These are phyloP conservation scores for Piper longum DNA, from an alignment of 164 flowering plant species.

Conservation along the genomic window DNA sequence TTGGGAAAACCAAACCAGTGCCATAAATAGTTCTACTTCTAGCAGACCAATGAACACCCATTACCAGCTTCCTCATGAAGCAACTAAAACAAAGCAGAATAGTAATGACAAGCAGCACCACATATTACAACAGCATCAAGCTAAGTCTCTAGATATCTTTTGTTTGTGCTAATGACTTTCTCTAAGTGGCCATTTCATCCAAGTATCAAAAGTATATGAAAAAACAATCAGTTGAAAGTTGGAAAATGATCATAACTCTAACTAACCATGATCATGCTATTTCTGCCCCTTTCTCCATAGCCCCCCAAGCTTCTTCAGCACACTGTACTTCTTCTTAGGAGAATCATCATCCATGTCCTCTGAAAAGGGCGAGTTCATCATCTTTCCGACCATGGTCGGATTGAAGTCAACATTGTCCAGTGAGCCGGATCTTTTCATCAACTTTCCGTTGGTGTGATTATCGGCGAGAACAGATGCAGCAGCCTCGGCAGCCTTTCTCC, in stretches of 20 bases:
- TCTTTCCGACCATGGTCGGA: slow-evolving; percentile 23
- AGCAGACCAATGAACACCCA: too few relatives aligned
- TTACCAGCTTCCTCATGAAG: too few relatives aligned
- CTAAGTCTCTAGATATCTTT: too few relatives aligned
- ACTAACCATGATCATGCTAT: slow-evolving; percentile 6
- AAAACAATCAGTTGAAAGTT: too few relatives aligned
- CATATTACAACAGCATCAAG: too few relatives aligned
- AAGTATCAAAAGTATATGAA: background rate
- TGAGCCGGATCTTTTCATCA: slow-evolving; percentile 54
- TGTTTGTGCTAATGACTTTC: background rate
- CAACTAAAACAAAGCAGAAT: too few relatives aligned
- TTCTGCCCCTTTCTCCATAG: slow-evolving; percentile 83
- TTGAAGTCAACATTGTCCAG: slow-evolving; percentile 31
- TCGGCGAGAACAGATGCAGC: slow-evolving; percentile 77
- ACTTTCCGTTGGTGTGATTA: slow-evolving; percentile 34
- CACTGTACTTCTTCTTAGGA: slow-evolving; percentile 72
- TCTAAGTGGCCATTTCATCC: background rate
- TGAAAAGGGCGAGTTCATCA: slow-evolving; percentile 31
- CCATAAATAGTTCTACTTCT: too few relatives aligned
- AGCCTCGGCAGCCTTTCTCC: slow-evolving; percentile 98
- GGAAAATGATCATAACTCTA: background rate
- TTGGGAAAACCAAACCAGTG: too few relatives aligned
- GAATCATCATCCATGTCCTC: slow-evolving; percentile 67
- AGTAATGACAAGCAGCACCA: too few relatives aligned
- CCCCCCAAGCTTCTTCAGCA: slow-evolving; percentile 80